phyloP scores from a whole-genome alignment of 106 monocot genomes.

The Dactylorhiza incarnata region DNA sequence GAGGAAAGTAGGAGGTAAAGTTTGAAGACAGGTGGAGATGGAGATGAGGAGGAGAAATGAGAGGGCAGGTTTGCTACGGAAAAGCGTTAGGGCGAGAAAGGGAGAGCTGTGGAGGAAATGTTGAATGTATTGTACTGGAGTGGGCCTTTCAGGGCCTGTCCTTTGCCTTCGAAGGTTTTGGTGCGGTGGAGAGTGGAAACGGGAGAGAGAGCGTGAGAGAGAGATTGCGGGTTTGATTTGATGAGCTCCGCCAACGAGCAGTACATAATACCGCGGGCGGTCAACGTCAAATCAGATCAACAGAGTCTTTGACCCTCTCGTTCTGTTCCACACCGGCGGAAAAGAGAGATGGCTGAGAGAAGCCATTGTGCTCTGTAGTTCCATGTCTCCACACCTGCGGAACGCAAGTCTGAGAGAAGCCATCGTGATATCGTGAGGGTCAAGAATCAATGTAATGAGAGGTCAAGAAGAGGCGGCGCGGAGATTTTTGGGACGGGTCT shows the following conservation, averaged over 20 bases:
- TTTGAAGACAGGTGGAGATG: not conserved
- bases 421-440: too few species aligned
- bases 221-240: not conserved
- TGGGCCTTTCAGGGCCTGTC: constrained; percentile 2
- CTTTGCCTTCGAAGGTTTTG: not conserved
- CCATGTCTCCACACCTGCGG: too few species aligned
- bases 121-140: not conserved
- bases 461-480: too few species aligned
- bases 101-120: not conserved
- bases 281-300: not conserved
- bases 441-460: too few species aligned
- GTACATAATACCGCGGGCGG: not conserved
- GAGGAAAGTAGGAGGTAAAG: not conserved
- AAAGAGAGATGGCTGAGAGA: too few species aligned
- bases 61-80: not conserved
- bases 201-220: not conserved
- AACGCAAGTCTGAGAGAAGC: too few species aligned
- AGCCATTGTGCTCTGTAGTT: too few species aligned
- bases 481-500: too few species aligned
- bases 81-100: constrained; percentile 1
- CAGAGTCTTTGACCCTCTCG: too few species aligned
- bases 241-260: not conserved
- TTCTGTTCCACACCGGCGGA: too few species aligned
- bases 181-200: not conserved
- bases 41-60: not conserved